Conservation (phyloP, 768 basidiomycete species). For the Tylopilus vinaceipallidus region DNA sequence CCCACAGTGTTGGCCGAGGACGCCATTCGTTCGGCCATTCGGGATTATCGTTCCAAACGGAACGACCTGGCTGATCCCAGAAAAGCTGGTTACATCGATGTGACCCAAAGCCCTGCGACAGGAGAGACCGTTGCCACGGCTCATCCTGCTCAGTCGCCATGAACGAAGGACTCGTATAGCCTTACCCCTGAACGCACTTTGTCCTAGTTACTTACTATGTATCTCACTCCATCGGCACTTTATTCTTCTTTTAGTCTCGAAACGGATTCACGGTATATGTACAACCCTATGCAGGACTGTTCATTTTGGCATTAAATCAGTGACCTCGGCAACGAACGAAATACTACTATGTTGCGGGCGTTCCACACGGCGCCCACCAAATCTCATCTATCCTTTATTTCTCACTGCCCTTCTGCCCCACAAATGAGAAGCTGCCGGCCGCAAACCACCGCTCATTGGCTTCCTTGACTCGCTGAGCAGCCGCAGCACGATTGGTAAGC, state of each 20-base stretch:
- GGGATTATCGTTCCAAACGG: slow-evolving; percentile 90
- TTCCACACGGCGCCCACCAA: background rate
- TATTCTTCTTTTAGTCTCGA: slow-evolving; percentile 19
- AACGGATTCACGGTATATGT: slow-evolving; percentile 9
- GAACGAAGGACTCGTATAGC: background rate
- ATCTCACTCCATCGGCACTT: slow-evolving; percentile 13
- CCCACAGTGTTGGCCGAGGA: slow-evolving; percentile 90
- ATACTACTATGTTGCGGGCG: background rate
- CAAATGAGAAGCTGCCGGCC: slow-evolving; percentile 77
- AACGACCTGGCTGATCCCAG: slow-evolving; percentile 46
- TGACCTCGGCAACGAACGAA: background rate
- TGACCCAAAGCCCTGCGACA: slow-evolving; percentile 53
- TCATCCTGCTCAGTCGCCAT: slow-evolving; percentile 40
- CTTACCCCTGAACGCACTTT: background rate
- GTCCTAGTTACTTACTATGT: background rate
- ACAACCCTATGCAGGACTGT: slow-evolving; percentile 9
- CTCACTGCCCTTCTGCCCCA: slow-evolving; percentile 52
- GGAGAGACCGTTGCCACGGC: slow-evolving; percentile 55
- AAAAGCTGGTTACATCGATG: slow-evolving; percentile 68
- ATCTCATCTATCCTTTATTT: slow-evolving; percentile 21
- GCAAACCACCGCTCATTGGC: slow-evolving; percentile 98
- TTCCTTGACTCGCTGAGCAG: slow-evolving; percentile 85
- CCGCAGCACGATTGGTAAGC: slow-evolving; percentile 86
- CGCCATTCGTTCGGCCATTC: slow-evolving; percentile 97
- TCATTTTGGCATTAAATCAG: slow-evolving; percentile 5